phyloP scores from a whole-genome alignment of 495 filamentous ascomycete genomes.

The Cryomyces antarcticus region DNA sequence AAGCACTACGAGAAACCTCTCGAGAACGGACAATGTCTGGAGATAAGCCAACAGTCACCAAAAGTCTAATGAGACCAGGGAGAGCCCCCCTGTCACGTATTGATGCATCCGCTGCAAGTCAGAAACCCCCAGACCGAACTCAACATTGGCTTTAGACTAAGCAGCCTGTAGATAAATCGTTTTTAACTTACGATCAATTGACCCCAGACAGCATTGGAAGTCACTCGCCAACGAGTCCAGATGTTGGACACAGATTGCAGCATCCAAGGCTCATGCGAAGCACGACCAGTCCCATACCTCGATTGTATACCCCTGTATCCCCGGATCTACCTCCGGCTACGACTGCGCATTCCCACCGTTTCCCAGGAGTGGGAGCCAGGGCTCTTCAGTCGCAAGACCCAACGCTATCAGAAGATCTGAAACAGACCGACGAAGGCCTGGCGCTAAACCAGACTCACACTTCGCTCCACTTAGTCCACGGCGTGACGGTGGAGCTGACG shows the following conservation, averaged over 20 bases:
- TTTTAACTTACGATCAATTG: slow-evolving; percentile 23
- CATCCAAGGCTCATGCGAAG: slow-evolving; percentile 23
- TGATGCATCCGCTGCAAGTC: slow-evolving; percentile 35
- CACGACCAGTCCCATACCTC: slow-evolving; percentile 25
- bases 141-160: slow-evolving; percentile 12
- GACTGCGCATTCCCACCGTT: slow-evolving; percentile 44
- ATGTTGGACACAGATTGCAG: slow-evolving; percentile 22
- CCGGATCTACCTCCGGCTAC: slow-evolving; percentile 23
- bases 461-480: not conserved
- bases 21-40: slow-evolving; percentile 10
- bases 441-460: not conserved
- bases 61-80: not conserved
- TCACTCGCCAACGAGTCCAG: slow-evolving; percentile 34
- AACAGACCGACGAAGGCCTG: not conserved
- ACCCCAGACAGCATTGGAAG: slow-evolving; percentile 35
- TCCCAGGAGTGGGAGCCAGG: slow-evolving; percentile 26
- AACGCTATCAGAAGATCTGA: not conserved
- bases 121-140: slow-evolving; percentile 14
- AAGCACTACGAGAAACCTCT: slow-evolving; percentile 6
- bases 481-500: not conserved
- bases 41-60: slow-evolving; percentile 25
- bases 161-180: slow-evolving; percentile 13
- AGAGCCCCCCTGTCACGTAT: not conserved
- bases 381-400: not conserved
- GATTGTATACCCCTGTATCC: slow-evolving; percentile 17